Percentiles rank a stretch among this genome's conserved stretches.
phyloP scores from a whole-genome alignment of 495 filamentous ascomycete species.

The Penicillium ucsense region DNA sequence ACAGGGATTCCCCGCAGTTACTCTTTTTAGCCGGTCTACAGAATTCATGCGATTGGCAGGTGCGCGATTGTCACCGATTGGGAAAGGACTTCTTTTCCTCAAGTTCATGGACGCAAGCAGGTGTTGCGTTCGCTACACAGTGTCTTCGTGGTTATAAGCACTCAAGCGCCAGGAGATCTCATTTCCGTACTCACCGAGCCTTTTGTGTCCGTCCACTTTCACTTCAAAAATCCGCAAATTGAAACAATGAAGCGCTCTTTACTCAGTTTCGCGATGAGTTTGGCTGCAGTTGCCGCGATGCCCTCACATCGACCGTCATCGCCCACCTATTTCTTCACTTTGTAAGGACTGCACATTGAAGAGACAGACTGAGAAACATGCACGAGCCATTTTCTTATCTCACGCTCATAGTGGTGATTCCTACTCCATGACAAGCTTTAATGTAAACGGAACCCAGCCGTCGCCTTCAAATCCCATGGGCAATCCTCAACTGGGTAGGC shows the following conservation, averaged over 20 bases:
- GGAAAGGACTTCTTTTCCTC: not conserved
- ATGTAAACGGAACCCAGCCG: constrained; percentile 49
- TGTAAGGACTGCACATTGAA: constrained; percentile 10
- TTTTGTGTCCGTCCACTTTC: not conserved
- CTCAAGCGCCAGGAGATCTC: not conserved
- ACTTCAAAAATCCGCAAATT: not conserved
- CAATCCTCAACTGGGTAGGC: constrained; percentile 47
- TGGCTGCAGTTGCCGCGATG: constrained; percentile 12
- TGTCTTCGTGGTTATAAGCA: not conserved
- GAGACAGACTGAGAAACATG: not conserved
- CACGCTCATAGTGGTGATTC: constrained; percentile 38
- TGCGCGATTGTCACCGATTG: not conserved
- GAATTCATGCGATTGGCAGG: not conserved
- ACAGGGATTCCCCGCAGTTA: not conserved
- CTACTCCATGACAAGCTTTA: constrained; percentile 59
- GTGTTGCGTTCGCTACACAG: not conserved
- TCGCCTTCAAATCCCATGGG: constrained; percentile 58
- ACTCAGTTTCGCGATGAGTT: constrained; percentile 5
- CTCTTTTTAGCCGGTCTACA: too few relatives aligned
- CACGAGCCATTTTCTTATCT: not conserved
- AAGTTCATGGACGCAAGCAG: not conserved
- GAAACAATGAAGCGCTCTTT: not conserved
- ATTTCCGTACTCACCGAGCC: not conserved
- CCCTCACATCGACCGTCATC: constrained; percentile 6
- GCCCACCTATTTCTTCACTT: constrained; percentile 27